Percentiles rank a stretch among this genome's conserved stretches.
phyloP scores from a whole-genome alignment of 768 basidiomycete genomes.

The Rubroboletus satanas region DNA sequence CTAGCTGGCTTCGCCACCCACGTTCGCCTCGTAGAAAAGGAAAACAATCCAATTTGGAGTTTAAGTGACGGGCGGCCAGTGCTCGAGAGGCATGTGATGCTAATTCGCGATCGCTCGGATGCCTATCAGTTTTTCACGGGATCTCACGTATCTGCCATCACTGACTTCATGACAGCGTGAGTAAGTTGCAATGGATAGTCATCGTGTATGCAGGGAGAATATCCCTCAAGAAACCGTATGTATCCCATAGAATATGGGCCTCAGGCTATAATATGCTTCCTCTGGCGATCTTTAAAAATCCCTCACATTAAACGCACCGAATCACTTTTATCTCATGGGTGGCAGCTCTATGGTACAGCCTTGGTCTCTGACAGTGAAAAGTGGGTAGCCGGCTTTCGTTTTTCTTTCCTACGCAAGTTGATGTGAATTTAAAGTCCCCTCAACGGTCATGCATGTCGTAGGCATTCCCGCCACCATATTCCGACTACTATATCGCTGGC shows the following conservation, averaged over 20 bases:
- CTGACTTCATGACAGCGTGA: neutral
- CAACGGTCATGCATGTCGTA: conserved; percentile 14
- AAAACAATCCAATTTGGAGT: neutral
- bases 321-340: neutral
- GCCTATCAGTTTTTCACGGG: neutral
- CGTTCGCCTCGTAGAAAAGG: no score
- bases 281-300: neutral
- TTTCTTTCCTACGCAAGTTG: neutral
- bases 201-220: neutral
- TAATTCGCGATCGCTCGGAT: neutral
- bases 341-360: neutral
- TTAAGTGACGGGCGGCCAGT: neutral
- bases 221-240: neutral
- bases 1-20: neutral
- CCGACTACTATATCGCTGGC: conserved; percentile 22
- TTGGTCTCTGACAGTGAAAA: conserved; percentile 11
- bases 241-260: neutral
- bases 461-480: conserved; percentile 19
- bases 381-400: conserved; percentile 4
- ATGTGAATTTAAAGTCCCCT: conserved; percentile 8
- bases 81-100: neutral
- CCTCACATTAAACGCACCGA: neutral
- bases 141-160: neutral
- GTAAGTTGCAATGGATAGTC: neutral
- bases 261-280: neutral